Percentiles rank a stretch among this genome's conserved stretches.
Evolutionary conservation across 1,284 basidiomycete genomes (phyloP).

Genomic region (Ustilago loliicola): DNA sequence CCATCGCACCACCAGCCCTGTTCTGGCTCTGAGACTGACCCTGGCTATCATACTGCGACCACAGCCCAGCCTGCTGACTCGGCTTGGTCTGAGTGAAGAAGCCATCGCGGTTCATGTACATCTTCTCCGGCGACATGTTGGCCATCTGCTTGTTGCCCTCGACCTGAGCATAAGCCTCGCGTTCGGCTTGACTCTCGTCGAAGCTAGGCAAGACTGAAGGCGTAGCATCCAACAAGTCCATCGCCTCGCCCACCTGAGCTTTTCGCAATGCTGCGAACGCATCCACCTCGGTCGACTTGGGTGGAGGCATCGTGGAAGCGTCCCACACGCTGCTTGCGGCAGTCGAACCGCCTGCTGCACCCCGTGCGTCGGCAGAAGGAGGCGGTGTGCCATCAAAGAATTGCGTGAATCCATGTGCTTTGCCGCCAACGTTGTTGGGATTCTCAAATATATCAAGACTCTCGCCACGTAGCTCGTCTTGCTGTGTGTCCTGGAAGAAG

Average conservation of each 20-base stretch:
- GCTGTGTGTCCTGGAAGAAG: slow-evolving; percentile 65
- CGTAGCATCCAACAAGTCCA: slow-evolving; percentile 47
- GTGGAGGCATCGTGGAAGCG: slow-evolving; percentile 60
- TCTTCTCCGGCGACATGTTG: slow-evolving; percentile 38
- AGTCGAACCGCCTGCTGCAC: not conserved
- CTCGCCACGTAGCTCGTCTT: slow-evolving; percentile 50
- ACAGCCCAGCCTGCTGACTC: slow-evolving; percentile 25
- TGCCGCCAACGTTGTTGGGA: slow-evolving; percentile 37
- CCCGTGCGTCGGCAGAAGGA: slow-evolving; percentile 1
- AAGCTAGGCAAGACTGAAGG: slow-evolving; percentile 56
- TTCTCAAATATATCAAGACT: slow-evolving; percentile 63
- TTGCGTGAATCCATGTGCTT: slow-evolving; percentile 57
- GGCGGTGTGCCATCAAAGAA: slow-evolving; percentile 50
- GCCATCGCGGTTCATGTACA: slow-evolving; percentile 66
- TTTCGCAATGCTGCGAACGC: slow-evolving; percentile 63
- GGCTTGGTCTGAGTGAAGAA: slow-evolving; percentile 68
- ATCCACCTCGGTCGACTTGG: slow-evolving; percentile 55
- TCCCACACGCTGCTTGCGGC: slow-evolving; percentile 24
- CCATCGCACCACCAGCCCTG: not conserved
- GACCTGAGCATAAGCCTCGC: slow-evolving; percentile 37
- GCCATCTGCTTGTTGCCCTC: slow-evolving; percentile 13
- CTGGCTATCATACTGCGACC: slow-evolving; percentile 41
- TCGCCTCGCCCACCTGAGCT: slow-evolving; percentile 53
- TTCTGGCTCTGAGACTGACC: slow-evolving; percentile 37
- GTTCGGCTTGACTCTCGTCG: slow-evolving; percentile 55